These are phyloP conservation scores for Boletus rex-veris DNA, from an alignment of 768 basidiomycete genomes.

Conservation along the genomic window DNA sequence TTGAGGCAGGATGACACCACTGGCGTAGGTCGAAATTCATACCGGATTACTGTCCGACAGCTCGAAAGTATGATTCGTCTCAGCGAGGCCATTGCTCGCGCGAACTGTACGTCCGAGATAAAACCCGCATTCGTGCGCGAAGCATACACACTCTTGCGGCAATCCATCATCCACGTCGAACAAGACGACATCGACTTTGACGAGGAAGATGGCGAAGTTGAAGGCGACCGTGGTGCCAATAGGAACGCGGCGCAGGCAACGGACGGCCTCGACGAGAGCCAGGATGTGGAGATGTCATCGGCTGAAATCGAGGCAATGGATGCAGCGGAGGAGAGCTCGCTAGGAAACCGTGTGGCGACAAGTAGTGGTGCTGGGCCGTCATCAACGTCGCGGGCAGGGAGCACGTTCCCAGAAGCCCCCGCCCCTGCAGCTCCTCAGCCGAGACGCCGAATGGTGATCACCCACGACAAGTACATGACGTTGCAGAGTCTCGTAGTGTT, in stretches of 20 bases:
- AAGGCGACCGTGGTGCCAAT: constrained; percentile 48
- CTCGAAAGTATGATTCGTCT: constrained; percentile 98
- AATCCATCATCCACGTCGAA: constrained; percentile 99
- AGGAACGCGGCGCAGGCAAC: constrained; percentile 33
- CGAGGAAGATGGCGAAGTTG: constrained; percentile 71
- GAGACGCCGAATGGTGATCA: constrained; percentile 83
- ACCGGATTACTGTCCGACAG: constrained; percentile 96
- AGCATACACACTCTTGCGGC: constrained; percentile 88
- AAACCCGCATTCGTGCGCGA: constrained; percentile 92
- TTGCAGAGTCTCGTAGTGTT: constrained; percentile 87
- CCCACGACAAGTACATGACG: constrained; percentile 91
- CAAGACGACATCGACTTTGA: constrained; percentile 99
- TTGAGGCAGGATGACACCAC: constrained; percentile 90
- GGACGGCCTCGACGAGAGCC: constrained; percentile 47
- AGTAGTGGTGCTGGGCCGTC: constrained; percentile 32
- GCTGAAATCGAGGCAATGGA: constrained; percentile 55
- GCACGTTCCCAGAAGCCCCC: constrained; percentile 29
- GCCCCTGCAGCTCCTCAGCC: constrained; percentile 42
- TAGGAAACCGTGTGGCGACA: constrained; percentile 36
- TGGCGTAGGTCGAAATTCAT: constrained; percentile 86
- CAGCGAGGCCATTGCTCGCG: constrained; percentile 94
- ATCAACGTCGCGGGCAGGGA: constrained; percentile 31
- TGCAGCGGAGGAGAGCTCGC: constrained; percentile 48
- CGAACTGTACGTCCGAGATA: constrained; percentile 97
- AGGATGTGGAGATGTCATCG: constrained; percentile 62